Percentiles rank a stretch among this genome's conserved stretches.
Evolutionary conservation across 768 basidiomycete genomes (phyloP).

Genomic region (Leccinum uliginosum): DNA sequence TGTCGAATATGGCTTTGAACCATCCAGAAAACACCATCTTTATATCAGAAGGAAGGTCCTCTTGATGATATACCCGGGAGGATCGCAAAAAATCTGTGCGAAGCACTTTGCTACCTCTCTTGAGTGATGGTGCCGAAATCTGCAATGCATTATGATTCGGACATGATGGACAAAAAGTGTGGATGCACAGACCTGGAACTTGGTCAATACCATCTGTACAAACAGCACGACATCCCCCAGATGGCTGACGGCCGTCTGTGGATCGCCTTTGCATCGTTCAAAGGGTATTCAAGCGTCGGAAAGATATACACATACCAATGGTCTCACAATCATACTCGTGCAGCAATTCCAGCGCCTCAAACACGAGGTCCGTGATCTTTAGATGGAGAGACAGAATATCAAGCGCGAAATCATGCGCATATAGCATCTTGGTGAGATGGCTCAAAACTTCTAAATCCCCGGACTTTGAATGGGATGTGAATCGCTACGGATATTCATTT

Average conservation of each 20-base stretch:
- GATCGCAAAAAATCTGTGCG: slow-evolving; percentile 51
- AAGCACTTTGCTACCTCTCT: slow-evolving; percentile 42
- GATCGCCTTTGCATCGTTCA: slow-evolving; percentile 53
- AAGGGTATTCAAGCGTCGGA: background rate
- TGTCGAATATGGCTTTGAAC: slow-evolving; percentile 79
- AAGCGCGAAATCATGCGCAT: slow-evolving; percentile 51
- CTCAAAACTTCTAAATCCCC: slow-evolving; percentile 68
- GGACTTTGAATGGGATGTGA: slow-evolving; percentile 45
- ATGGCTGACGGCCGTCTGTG: slow-evolving; percentile 75
- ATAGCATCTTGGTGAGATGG: slow-evolving; percentile 64
- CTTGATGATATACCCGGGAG: slow-evolving; percentile 37
- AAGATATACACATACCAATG: slow-evolving; percentile 50
- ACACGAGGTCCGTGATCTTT: slow-evolving; percentile 60
- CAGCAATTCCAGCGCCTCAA: slow-evolving; percentile 55
- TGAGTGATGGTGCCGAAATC: slow-evolving; percentile 49
- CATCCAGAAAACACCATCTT: slow-evolving; percentile 48
- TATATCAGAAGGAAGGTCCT: slow-evolving; percentile 42
- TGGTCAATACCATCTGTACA: slow-evolving; percentile 57
- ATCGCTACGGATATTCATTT: slow-evolving; percentile 43
- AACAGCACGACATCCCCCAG: slow-evolving; percentile 79
- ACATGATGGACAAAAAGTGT: background rate
- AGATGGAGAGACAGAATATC: slow-evolving; percentile 70
- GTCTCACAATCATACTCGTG: slow-evolving; percentile 77
- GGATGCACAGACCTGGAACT: slow-evolving; percentile 50
- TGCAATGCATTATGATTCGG: slow-evolving; percentile 23